These are phyloP conservation scores for Coccomyxa subellipsoidea DNA, from an alignment of 163 green algal species.

Conservation along the genomic window DNA sequence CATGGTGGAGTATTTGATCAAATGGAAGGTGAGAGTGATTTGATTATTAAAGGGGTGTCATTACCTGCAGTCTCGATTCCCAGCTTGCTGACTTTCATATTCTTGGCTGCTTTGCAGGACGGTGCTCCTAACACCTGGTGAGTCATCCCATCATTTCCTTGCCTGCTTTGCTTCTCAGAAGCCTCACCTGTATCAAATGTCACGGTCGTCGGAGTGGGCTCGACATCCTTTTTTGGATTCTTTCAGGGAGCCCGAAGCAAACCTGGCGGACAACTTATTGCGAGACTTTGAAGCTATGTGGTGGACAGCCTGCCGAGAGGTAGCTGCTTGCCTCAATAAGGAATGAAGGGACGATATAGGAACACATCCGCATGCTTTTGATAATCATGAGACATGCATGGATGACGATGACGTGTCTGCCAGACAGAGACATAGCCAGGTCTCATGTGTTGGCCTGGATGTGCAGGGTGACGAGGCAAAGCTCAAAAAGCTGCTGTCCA, in stretches of 20 bases:
- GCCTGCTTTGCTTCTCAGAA: no score
- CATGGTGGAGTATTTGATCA: conserved; percentile 48
- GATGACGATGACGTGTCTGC: neutral
- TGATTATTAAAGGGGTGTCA: no score
- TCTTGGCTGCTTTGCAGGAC: conserved; percentile 22
- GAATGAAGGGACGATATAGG: neutral
- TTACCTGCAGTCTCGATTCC: no score
- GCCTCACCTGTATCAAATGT: no score
- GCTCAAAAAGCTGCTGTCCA: conserved; percentile 54
- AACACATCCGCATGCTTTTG: neutral
- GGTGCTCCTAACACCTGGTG: conserved; percentile 44
- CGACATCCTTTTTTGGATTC: neutral
- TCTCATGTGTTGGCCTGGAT: neutral
- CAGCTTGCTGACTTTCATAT: neutral
- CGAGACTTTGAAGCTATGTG: conserved; percentile 76
- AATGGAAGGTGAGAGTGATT: conserved; percentile 37
- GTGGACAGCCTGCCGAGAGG: conserved; percentile 71
- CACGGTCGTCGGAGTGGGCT: no score
- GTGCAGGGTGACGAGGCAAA: conserved; percentile 58
- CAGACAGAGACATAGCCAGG: no score
- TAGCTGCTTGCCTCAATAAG: neutral
- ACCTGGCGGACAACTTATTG: conserved; percentile 76
- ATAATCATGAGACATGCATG: neutral
- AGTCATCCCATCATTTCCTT: neutral
- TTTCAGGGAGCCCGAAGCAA: conserved; percentile 60